Percentiles rank a stretch among this genome's conserved stretches.
Evolutionary conservation across 2,329 filamentous ascomycete species (phyloP).

Genomic region (Aphanoascus verrucosus): DNA sequence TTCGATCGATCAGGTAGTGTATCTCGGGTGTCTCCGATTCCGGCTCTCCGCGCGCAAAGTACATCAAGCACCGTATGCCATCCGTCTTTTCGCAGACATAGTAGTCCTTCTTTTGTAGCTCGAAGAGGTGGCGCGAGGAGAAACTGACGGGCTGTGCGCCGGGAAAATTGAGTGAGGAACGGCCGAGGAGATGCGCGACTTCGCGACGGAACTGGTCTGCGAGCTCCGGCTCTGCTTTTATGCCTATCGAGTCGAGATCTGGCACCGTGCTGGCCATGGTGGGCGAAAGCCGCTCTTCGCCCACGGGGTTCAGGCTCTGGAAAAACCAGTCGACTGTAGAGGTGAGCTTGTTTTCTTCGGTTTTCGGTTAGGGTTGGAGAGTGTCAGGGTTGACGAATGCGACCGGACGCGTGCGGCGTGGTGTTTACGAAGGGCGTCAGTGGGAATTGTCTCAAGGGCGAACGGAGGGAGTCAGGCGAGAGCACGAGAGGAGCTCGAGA

Average conservation of each 20-base stretch:
- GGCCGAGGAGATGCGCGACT: constrained; percentile 64
- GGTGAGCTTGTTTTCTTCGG: not conserved
- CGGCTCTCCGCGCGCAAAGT: constrained; percentile 52
- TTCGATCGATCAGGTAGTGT: constrained; percentile 92
- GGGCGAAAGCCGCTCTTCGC: not conserved
- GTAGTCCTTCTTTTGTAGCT: constrained; percentile 75
- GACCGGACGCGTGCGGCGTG: not conserved
- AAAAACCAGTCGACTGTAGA: not conserved
- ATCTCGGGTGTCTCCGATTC: constrained; percentile 55
- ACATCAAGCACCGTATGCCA: constrained; percentile 89
- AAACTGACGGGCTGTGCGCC: constrained; percentile 94
- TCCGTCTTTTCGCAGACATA: constrained; percentile 98
- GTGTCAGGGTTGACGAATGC: not conserved
- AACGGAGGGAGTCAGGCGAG: not conserved
- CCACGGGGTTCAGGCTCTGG: not conserved
- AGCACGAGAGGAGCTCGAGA: not conserved
- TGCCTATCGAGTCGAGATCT: constrained; percentile 40
- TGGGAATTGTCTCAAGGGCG: too few relatives aligned
- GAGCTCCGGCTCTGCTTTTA: constrained; percentile 53
- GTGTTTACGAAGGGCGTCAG: too few relatives aligned
- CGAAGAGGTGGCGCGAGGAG: constrained; percentile 65
- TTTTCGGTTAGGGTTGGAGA: not conserved
- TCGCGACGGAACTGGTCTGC: constrained; percentile 55
- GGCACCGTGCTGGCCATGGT: constrained; percentile 33
- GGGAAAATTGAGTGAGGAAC: constrained; percentile 59